A percentile compares a stretch with the other conserved stretches of the same genome.
Evolutionary conservation across 148 eudicot genomes (phyloP).

Genomic region (Salicornia ramosissima): DNA sequence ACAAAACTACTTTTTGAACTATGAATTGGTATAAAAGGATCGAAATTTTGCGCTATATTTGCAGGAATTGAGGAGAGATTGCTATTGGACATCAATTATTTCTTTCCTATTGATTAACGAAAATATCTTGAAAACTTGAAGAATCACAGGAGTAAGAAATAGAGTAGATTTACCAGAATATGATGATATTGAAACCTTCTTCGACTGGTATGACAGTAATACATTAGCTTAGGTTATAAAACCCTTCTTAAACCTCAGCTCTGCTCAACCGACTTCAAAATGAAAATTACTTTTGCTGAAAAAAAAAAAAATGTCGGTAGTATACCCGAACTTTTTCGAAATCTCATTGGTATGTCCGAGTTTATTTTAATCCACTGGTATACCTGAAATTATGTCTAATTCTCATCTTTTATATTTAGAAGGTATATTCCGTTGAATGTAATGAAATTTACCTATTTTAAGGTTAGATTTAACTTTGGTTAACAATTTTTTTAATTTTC

Average conservation of each 20-base stretch:
- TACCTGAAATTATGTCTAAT: too few relatives aligned
- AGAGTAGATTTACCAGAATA: slow-evolving; percentile 1
- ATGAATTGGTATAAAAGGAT: slow-evolving; percentile 24
- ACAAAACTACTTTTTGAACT: slow-evolving; percentile 17
- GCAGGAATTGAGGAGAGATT: slow-evolving; percentile 38
- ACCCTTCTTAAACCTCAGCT: slow-evolving; percentile 41
- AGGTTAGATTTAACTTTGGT: too few relatives aligned
- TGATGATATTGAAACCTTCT: slow-evolving; percentile 10
- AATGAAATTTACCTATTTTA: too few relatives aligned
- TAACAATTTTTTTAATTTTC: too few relatives aligned
- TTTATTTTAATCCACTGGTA: too few relatives aligned
- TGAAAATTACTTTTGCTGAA: not conserved
- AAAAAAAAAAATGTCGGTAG: not conserved
- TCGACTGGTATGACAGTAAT: not conserved
- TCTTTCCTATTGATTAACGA: slow-evolving; percentile 1
- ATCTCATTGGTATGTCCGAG: too few relatives aligned
- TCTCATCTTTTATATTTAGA: too few relatives aligned
- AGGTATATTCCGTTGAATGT: too few relatives aligned
- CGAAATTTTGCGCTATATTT: slow-evolving; percentile 17
- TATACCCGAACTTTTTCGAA: too few relatives aligned
- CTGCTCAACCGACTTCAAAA: not conserved
- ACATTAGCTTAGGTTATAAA: slow-evolving; percentile 23
- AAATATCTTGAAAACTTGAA: slow-evolving; percentile 7
- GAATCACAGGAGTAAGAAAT: not conserved
- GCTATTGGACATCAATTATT: slow-evolving; percentile 45